phyloP scores from a whole-genome alignment of 225 moss, liverwort and hornwort genomes.

The Polytrichum formosum region DNA sequence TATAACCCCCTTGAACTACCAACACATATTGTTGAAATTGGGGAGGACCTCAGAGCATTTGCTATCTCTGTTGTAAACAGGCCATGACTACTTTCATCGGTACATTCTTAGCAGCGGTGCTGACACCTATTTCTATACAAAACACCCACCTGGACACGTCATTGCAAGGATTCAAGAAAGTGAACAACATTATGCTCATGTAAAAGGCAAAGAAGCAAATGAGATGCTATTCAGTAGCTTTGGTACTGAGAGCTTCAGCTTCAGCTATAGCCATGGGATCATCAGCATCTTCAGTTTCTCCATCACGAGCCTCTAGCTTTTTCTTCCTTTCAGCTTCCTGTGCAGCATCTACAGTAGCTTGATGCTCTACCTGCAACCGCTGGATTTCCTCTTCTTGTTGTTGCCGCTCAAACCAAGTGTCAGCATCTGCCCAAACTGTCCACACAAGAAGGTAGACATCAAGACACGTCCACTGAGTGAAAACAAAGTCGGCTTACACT shows the following conservation, averaged over 20 bases:
- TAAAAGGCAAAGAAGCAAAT: too few relatives aligned
- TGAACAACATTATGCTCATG: too few relatives aligned
- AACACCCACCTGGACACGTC: too few relatives aligned
- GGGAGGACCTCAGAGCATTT: too few relatives aligned
- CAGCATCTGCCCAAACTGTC: constrained; percentile 98
- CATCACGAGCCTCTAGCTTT: constrained; percentile 46
- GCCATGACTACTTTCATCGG: too few relatives aligned
- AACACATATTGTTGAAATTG: too few relatives aligned
- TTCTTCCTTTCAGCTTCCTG: constrained; percentile 77
- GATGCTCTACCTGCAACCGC: constrained; percentile 80
- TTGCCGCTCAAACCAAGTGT: constrained; percentile 96
- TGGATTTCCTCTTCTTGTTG: constrained; percentile 96
- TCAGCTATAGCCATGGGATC: constrained; percentile 88
- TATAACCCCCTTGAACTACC: too few relatives aligned
- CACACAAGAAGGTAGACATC: constrained; percentile 2
- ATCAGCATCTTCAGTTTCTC: constrained; percentile 47
- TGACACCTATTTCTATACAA: too few relatives aligned
- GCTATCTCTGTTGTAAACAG: too few relatives aligned
- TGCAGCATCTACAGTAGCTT: constrained; percentile 82
- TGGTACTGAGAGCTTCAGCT: constrained; percentile 48
- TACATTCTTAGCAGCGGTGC: too few relatives aligned
- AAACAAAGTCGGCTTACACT: background rate
- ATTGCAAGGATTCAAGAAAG: too few relatives aligned
- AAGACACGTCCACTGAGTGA: background rate
- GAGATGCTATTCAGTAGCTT: constrained; percentile 1